Percentiles rank a stretch among this genome's conserved stretches.
phyloP scores from a whole-genome alignment of 257 asterid species.

The Solanum piurae region DNA sequence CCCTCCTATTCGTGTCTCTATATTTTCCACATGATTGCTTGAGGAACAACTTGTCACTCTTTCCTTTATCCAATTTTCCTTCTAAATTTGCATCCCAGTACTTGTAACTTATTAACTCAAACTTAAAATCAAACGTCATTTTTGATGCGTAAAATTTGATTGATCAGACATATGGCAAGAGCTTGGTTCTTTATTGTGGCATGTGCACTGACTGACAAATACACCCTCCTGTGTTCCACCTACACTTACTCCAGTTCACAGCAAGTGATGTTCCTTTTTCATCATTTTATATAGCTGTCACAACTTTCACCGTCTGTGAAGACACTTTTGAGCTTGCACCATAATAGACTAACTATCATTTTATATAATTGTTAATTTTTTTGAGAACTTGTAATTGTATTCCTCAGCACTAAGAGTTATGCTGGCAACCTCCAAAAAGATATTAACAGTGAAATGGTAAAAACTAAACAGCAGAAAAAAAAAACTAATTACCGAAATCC shows the following conservation, averaged over 20 bases:
- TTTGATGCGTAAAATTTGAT: not conserved
- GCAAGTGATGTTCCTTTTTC: not conserved
- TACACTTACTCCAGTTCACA: not conserved
- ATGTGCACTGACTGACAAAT: not conserved
- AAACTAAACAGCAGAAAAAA: not conserved
- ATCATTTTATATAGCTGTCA: not conserved
- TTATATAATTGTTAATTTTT: not conserved
- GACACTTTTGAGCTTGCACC: not conserved
- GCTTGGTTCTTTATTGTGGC: not conserved
- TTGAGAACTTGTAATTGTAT: not conserved
- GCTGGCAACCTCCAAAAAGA: not conserved
- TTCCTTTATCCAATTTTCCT: not conserved
- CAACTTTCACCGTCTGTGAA: not conserved
- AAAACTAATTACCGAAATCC: not conserved
- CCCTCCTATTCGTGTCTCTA: not conserved
- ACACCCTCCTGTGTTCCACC: not conserved
- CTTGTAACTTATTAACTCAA: not conserved
- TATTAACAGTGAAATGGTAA: no score
- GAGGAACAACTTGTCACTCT: not conserved
- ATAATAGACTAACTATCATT: not conserved
- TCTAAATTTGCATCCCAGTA: not conserved
- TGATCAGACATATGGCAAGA: not conserved
- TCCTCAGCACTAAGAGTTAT: not conserved
- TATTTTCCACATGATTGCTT: not conserved
- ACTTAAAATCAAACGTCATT: not conserved